These are phyloP conservation scores for Diaporthe citriasiana DNA, from an alignment of 2,329 filamentous ascomycete species.

Conservation along the genomic window DNA sequence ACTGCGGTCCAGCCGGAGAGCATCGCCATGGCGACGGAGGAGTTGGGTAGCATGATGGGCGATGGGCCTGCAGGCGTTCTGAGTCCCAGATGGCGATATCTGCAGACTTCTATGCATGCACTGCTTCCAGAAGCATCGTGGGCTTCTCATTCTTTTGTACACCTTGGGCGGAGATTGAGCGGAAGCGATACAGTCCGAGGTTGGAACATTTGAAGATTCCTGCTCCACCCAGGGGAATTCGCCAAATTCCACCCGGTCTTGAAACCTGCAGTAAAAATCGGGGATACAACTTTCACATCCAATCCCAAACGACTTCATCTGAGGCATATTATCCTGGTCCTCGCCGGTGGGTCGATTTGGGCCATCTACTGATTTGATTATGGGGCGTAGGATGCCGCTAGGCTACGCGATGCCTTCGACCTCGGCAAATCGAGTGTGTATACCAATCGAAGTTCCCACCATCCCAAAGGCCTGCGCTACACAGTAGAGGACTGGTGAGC, in stretches of 20 bases:
- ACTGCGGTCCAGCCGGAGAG: conserved; percentile 8
- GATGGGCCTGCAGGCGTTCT: background rate
- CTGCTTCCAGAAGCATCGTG: conserved; percentile 16
- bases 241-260: conserved; percentile 8
- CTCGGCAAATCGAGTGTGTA: conserved; percentile 6
- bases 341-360: conserved; percentile 14
- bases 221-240: conserved; percentile 20
- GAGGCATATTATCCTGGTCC: conserved; percentile 7
- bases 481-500: too few species aligned
- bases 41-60: conserved; percentile 2
- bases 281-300: background rate
- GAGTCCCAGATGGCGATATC: background rate
- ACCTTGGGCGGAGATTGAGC: background rate
- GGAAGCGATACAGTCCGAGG: background rate
- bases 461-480: too few species aligned
- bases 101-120: background rate
- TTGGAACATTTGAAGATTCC: conserved; percentile 20
- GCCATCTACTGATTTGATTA: conserved; percentile 6
- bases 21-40: conserved; percentile 6
- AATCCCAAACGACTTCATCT: conserved; percentile 15
- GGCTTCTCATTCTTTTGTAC: background rate
- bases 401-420: conserved; percentile 7
- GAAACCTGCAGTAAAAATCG: conserved; percentile 21
- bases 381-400: conserved; percentile 21
- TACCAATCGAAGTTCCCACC: too few species aligned